Evolutionary conservation across 2,329 filamentous ascomycete genomes (phyloP).

Genomic region (Lasiodiplodia gonubiensis): DNA sequence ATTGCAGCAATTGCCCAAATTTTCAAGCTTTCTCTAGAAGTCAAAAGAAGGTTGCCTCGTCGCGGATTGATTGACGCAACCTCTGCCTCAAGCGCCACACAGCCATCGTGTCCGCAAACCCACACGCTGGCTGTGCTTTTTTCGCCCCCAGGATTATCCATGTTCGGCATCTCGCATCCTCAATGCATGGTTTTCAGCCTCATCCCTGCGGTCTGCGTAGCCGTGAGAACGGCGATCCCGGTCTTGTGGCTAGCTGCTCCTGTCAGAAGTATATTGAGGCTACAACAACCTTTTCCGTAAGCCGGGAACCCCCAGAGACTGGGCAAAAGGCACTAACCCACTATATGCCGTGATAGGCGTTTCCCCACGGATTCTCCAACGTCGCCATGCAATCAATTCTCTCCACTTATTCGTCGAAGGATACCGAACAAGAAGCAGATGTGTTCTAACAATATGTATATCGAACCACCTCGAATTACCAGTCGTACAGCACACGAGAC

Average conservation of each 20-base stretch:
- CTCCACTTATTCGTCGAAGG: neutral
- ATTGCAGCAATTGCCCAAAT: neutral
- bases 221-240: constrained; percentile 1
- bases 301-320: neutral
- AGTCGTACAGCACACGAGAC: neutral
- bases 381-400: neutral
- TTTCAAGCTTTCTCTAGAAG: neutral
- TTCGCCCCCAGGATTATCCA: neutral
- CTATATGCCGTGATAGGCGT: neutral
- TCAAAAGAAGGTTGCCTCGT: neutral
- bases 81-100: neutral
- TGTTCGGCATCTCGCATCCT: neutral
- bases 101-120: neutral
- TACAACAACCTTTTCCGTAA: neutral
- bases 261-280: neutral
- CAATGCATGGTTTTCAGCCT: neutral
- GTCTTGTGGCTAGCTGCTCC: neutral
- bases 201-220: neutral
- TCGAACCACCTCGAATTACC: neutral
- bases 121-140: neutral
- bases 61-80: neutral
- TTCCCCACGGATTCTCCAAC: neutral
- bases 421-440: neutral
- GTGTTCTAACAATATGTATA: neutral
- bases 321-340: neutral